These are phyloP conservation scores for Termitomyces sp. DNA, from an alignment of 768 basidiomycete species.

Conservation along the genomic window DNA sequence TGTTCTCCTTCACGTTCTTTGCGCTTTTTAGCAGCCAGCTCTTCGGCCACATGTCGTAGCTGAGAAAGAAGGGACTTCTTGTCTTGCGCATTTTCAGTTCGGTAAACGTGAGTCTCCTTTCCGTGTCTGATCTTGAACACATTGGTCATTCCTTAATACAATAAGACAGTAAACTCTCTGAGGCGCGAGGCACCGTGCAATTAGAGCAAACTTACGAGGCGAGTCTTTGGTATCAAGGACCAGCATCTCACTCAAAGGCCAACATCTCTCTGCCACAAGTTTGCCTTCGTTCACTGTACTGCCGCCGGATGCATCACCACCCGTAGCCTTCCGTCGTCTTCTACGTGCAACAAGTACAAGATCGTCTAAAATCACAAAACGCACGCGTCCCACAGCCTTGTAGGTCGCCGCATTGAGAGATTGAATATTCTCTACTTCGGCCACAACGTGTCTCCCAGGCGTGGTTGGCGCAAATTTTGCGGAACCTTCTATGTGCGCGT, in stretches of 20 bases:
- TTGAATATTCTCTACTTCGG: slow-evolving; percentile 78
- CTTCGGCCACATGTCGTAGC: slow-evolving; percentile 92
- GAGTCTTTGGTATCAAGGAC: slow-evolving; percentile 97
- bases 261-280: slow-evolving; percentile 90
- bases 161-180: not conserved
- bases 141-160: slow-evolving; percentile 70
- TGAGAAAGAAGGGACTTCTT: slow-evolving; percentile 84
- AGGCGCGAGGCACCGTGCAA: not conserved
- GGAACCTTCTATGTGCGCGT: slow-evolving; percentile 88
- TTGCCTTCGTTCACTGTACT: slow-evolving; percentile 61
- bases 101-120: slow-evolving; percentile 93
- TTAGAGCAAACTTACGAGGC: slow-evolving; percentile 52
- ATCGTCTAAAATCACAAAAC: slow-evolving; percentile 90
- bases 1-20: slow-evolving; percentile 95
- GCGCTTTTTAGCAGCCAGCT: slow-evolving; percentile 80
- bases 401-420: slow-evolving; percentile 94
- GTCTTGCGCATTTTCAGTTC: slow-evolving; percentile 75
- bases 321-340: slow-evolving; percentile 57
- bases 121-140: slow-evolving; percentile 93
- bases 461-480: slow-evolving; percentile 92
- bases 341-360: slow-evolving; percentile 83
- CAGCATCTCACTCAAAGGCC: slow-evolving; percentile 90
- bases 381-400: slow-evolving; percentile 82
- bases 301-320: slow-evolving; percentile 27
- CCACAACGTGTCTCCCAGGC: slow-evolving; percentile 87